Conservation (phyloP, 495 filamentous ascomycete species). For the Xylaria bambusicola region DNA sequence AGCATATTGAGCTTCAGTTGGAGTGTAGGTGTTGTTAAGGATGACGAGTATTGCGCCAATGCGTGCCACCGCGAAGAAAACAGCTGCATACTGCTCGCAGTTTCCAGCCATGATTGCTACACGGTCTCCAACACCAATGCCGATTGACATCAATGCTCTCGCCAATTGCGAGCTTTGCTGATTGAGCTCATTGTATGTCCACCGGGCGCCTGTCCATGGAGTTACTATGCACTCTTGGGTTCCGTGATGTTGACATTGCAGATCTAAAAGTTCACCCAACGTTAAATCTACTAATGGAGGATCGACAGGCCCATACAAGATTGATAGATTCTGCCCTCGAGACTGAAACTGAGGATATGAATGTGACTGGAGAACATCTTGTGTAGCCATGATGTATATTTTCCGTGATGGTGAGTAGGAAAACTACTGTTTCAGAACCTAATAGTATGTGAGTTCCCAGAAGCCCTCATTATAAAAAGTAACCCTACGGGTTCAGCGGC, state of each 20-base stretch:
- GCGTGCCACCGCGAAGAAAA: slow-evolving; percentile 67
- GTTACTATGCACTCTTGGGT: slow-evolving; percentile 63
- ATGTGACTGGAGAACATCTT: slow-evolving; percentile 11
- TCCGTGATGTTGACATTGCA: slow-evolving; percentile 63
- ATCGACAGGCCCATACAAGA: slow-evolving; percentile 62
- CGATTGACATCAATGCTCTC: slow-evolving; percentile 58
- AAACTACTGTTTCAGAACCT: not conserved
- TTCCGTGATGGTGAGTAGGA: not conserved
- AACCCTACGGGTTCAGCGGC: not conserved
- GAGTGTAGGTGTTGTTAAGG: slow-evolving; percentile 72
- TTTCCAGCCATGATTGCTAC: slow-evolving; percentile 73
- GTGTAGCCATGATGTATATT: slow-evolving; percentile 23
- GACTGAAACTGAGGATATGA: slow-evolving; percentile 27
- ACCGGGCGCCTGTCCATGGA: slow-evolving; percentile 65
- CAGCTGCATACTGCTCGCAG: slow-evolving; percentile 67
- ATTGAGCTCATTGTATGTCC: slow-evolving; percentile 66
- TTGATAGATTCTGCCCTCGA: slow-evolving; percentile 44
- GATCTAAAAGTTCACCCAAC: slow-evolving; percentile 60
- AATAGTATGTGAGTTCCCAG: not conserved
- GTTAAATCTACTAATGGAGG: slow-evolving; percentile 63
- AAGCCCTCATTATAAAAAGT: not conserved
- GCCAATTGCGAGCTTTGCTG: slow-evolving; percentile 61
- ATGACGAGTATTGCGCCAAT: slow-evolving; percentile 71
- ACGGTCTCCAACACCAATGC: slow-evolving; percentile 63
- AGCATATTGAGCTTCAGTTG: slow-evolving; percentile 62